These are phyloP conservation scores for Cladosporium sp. DNA, from an alignment of 2,329 filamentous ascomycete species.

Conservation along the genomic window DNA sequence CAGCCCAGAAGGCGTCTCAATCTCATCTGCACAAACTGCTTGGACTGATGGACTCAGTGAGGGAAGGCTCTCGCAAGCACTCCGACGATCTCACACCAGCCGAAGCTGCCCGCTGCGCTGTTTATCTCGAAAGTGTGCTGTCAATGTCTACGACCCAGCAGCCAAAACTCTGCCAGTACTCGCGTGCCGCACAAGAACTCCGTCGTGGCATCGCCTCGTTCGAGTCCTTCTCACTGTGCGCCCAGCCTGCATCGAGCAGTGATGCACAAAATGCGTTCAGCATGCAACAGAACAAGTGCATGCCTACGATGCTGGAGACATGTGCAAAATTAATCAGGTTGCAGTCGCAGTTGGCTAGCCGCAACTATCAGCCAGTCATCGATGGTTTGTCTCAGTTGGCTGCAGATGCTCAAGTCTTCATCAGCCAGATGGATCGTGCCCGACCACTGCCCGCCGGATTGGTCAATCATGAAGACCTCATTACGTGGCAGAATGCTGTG, in stretches of 20 bases:
- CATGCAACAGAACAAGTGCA: constrained; percentile 3
- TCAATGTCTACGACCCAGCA: constrained; percentile 41
- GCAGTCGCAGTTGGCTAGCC: constrained; percentile 26
- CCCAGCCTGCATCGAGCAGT: not conserved
- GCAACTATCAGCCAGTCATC: constrained; percentile 23
- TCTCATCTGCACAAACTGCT: constrained; percentile 79
- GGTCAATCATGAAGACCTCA: not conserved
- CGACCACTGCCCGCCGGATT: constrained; percentile 1
- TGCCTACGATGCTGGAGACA: constrained; percentile 11
- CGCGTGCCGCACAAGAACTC: not conserved
- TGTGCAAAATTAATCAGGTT: constrained; percentile 17
- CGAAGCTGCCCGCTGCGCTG: constrained; percentile 76
- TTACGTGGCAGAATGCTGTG: not conserved
- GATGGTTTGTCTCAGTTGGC: constrained; percentile 14
- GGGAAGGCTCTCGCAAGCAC: constrained; percentile 70
- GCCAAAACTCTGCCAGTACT: constrained; percentile 16
- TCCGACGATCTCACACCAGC: constrained; percentile 81
- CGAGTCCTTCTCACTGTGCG: constrained; percentile 21
- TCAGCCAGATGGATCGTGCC: constrained; percentile 1
- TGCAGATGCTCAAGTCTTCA: constrained; percentile 40
- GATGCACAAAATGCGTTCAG: constrained; percentile 11
- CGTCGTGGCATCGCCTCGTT: constrained; percentile 3
- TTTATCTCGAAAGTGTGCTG: constrained; percentile 84
- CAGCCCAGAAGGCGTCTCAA: constrained; percentile 52
- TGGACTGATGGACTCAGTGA: constrained; percentile 69